Evolutionary conservation across 345 rosid genomes (phyloP).

Genomic region (Lepidium africanum): DNA sequence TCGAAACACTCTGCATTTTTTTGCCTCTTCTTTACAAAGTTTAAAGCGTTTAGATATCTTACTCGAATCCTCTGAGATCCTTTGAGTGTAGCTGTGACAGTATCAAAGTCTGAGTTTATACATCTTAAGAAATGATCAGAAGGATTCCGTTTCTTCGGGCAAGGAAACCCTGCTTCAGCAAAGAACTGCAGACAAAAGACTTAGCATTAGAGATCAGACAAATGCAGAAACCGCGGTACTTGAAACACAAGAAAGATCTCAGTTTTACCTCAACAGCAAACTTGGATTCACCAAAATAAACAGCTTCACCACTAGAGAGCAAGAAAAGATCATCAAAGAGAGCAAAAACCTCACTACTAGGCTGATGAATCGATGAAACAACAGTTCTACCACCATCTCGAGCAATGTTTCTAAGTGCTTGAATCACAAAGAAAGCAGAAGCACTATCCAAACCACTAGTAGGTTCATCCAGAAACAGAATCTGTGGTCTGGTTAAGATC

Average conservation of each 20-base stretch:
- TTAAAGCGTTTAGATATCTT: not conserved
- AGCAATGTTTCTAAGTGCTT: slow-evolving; percentile 51
- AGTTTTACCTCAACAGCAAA: slow-evolving; percentile 42
- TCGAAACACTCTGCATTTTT: not conserved
- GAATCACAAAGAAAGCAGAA: slow-evolving; percentile 71
- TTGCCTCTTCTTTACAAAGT: not conserved
- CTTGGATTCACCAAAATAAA: slow-evolving; percentile 72
- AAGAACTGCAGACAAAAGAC: slow-evolving; percentile 46
- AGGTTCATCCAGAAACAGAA: slow-evolving; percentile 85
- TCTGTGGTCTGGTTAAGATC: slow-evolving; percentile 73
- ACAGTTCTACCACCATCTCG: slow-evolving; percentile 61
- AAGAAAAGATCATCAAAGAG: slow-evolving; percentile 72
- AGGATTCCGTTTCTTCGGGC: slow-evolving; percentile 60
- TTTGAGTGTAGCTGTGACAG: slow-evolving; percentile 33
- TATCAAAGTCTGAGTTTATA: slow-evolving; percentile 63
- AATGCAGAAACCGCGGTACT: not conserved
- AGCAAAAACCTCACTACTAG: slow-evolving; percentile 80
- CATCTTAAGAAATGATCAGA: slow-evolving; percentile 68
- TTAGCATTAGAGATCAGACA: not conserved
- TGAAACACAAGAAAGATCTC: not conserved
- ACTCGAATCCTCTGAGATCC: slow-evolving; percentile 34
- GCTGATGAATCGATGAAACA: slow-evolving; percentile 84
- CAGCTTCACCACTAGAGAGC: slow-evolving; percentile 65
- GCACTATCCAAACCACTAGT: slow-evolving; percentile 94
- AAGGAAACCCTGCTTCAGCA: slow-evolving; percentile 66